Conservation (phyloP, 2,329 filamentous ascomycete species). For the Helminthosporium solani region DNA sequence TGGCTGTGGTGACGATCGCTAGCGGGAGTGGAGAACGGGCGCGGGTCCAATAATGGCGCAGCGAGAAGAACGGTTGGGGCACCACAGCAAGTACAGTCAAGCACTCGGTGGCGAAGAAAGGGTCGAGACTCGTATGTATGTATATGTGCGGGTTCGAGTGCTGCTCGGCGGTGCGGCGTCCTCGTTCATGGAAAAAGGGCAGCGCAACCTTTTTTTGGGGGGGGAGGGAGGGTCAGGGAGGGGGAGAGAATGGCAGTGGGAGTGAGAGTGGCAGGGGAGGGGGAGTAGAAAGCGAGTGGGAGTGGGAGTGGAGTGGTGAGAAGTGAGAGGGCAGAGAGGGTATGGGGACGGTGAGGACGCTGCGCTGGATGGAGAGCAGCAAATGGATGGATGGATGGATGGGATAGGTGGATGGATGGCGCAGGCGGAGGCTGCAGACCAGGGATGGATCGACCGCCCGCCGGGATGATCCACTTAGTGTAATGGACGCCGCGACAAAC, state of each 20-base stretch:
- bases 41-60: background rate
- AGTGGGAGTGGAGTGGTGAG: background rate
- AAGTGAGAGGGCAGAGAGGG: background rate
- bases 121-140: too few relatives aligned
- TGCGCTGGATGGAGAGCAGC: background rate
- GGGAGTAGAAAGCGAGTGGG: background rate
- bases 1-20: background rate
- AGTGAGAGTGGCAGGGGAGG: background rate
- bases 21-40: background rate
- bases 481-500: background rate
- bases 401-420: constrained; percentile 7
- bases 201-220: background rate
- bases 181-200: too few relatives aligned
- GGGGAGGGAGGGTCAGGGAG: too few relatives aligned
- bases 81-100: background rate
- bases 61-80: background rate
- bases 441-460: background rate
- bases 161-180: background rate
- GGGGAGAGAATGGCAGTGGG: background rate
- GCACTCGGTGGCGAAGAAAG: too few relatives aligned
- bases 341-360: constrained; percentile 1
- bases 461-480: background rate
- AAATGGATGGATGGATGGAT: too few relatives aligned
- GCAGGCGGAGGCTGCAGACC: background rate
- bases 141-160: background rate